Base-by-base conservation (phyloP, 495 filamentous ascomycete species). In the Aspergillus incahuasiensis region DNA sequence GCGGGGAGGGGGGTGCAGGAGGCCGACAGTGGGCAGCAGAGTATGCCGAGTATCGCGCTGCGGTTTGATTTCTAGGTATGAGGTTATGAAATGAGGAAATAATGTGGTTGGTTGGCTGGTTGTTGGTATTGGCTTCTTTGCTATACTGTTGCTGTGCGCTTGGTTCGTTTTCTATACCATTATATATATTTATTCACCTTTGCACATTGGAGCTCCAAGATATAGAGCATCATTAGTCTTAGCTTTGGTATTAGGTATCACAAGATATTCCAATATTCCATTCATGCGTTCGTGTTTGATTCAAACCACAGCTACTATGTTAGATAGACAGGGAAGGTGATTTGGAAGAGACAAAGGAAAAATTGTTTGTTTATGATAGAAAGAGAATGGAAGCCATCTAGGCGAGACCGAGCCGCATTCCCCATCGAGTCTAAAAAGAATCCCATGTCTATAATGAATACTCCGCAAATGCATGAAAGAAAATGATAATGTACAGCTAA, bases 1-100 rank as follows among this genome's bases (percentile, higher is more conserved):
- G 52, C 65, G 30, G 65, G 64, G 6, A 62, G 50, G 65, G 59
- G 63, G 34, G 55, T 58, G 51, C 68, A 57, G 25, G 74, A 69
- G 20, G 68, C 64, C 2, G 71, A 48, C 9, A 30, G 35, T 52
- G 78, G 71, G 41, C 78, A 78, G 32, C 82, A 76, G 56, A 82
- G 63, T 43, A 79, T 85, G 70, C 95, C 94, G 13, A 95, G 74
- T 56, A 99, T 99, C 80, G 90, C 90, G 48, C 66, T 99, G 69
- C 90, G 92, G 77, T 91, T 97, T 87, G 80, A 96, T 65, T 97
- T 98, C 81, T 79, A 67, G 44, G 21, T 35, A 11, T 9, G 32
- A 12, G 13, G 12, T 15, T 15, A 35, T 35, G 32, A 35, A 11
- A 12, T 35, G 8, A 35, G 32, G 32, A 15, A 35, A 11, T 35